phyloP scores from a whole-genome alignment of 2,329 filamentous ascomycete genomes.

The Colletotrichum shisoi region DNA sequence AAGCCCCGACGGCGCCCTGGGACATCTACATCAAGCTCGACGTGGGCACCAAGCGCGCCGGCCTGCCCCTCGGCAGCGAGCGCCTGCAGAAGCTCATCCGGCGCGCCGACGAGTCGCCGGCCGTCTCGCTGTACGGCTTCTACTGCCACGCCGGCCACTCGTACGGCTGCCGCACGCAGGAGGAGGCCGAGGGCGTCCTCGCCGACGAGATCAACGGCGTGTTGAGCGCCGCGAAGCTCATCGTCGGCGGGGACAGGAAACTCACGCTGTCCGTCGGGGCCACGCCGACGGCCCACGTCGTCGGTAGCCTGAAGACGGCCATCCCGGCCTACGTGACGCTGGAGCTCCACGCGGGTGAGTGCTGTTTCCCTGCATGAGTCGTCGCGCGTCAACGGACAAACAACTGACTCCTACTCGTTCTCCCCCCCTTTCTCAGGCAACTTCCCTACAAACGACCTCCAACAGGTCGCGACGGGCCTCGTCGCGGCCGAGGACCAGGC shows the following conservation, averaged over 20 bases:
- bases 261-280: slow-evolving; percentile 49
- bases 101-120: slow-evolving; percentile 43
- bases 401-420: neutral
- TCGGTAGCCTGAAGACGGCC: slow-evolving; percentile 45
- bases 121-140: slow-evolving; percentile 48
- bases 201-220: slow-evolving; percentile 47
- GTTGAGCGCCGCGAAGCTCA: slow-evolving; percentile 45
- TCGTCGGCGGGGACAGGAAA: slow-evolving; percentile 42
- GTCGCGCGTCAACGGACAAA: no score
- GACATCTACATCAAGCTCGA: slow-evolving; percentile 51
- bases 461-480: slow-evolving; percentile 50
- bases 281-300: slow-evolving; percentile 51
- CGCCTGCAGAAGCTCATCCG: slow-evolving; percentile 44
- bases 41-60: slow-evolving; percentile 49
- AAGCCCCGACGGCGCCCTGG: slow-evolving; percentile 42
- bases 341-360: slow-evolving; percentile 49
- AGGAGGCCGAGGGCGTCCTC: slow-evolving; percentile 46
- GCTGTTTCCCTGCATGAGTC: no score
- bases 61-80: slow-evolving; percentile 44
- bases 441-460: slow-evolving; percentile 51
- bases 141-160: slow-evolving; percentile 53
- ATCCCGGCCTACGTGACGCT: slow-evolving; percentile 47
- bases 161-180: slow-evolving; percentile 46
- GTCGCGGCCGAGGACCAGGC: slow-evolving; percentile 46
- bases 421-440: slow-evolving; percentile 42